Evolutionary conservation across 768 basidiomycete genomes (phyloP).

Genomic region (Boletales sp.): DNA sequence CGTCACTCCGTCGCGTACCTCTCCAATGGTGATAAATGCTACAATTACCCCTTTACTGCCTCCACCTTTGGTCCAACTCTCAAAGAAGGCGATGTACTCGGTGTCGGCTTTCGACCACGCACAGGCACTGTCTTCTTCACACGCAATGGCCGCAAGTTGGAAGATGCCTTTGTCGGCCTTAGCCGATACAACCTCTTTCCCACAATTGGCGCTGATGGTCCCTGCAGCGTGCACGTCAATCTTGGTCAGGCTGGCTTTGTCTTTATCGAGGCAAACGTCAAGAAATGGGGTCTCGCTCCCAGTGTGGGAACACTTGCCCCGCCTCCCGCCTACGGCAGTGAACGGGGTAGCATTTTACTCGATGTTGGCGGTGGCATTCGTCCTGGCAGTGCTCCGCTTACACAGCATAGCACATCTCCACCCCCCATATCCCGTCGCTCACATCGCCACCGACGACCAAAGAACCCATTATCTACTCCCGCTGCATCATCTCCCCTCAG

Average conservation of each 20-base stretch:
- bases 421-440: conserved; percentile 47
- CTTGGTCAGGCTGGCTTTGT: conserved; percentile 98
- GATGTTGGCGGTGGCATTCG: conserved; percentile 62
- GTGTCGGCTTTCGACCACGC: conserved; percentile 93
- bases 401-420: conserved; percentile 39
- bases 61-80: conserved; percentile 78
- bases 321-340: conserved; percentile 96
- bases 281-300: conserved; percentile 99
- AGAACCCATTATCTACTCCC: conserved; percentile 37
- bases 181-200: conserved; percentile 94
- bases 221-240: conserved; percentile 96
- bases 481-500: conserved; percentile 67
- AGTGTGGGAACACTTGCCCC: conserved; percentile 96
- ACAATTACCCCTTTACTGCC: conserved; percentile 93
- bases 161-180: conserved; percentile 92
- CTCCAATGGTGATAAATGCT: conserved; percentile 94
- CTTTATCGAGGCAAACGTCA: conserved; percentile 99
- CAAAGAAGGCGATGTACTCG: conserved; percentile 94
- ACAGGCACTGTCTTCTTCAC: conserved; percentile 99
- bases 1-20: conserved; percentile 92
- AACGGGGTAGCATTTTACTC: conserved; percentile 91
- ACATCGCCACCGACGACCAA: conserved; percentile 58
- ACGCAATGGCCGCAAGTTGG: conserved; percentile 93
- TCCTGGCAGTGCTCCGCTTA: conserved; percentile 39
- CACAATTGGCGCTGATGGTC: conserved; percentile 93